Evolutionary conservation across 805 yeast genomes (phyloP), one percentile per base, ranked within the genome.

Genomic region (Debaryomyces castellii): DNA sequence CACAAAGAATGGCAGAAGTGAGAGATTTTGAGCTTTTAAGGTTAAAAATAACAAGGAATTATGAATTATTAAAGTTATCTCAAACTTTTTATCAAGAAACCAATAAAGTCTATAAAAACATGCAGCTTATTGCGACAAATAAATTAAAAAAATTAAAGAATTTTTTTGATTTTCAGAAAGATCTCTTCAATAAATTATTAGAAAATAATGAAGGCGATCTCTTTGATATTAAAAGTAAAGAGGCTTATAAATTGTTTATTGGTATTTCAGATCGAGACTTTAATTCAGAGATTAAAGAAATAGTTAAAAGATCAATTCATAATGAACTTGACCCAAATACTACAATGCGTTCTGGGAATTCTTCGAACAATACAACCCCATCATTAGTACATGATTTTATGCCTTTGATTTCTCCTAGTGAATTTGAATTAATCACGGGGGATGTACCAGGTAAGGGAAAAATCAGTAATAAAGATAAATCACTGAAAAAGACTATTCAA

Each of bases 371-470:
- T 10, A 10, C 7, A 9, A 22, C 22, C 12, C 23, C 43, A 14
- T 40, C 51, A 21, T 34, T 52, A 4, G 67, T 72, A 17, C 66
- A 67, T 41, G 77, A 72, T 54, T 70, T 67, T 54, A 71, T 71
- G 74, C 74, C 76, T 3, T 52, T 72, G 25, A 55, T 68, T 4
- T 58, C 71, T 2, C 50, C 60, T 3, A 67, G 54, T 20, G 77
- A 72, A 53, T 71, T 72, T 51, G 57, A 64, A 32, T 46, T 69
- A 10, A 64, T 72, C 20, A 69, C 76, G 2, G 74, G 76, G 7
- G 74, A 70, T 43, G 50, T 66, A 5, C 70, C 68, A 1, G 47
- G 51, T 18, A 64, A 64, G 39, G 43, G 55, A 8, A 59, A 62
- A 34, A 11, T 36, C 16, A 28, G 27, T 32, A 16, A 39, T 36